Conservation (phyloP, 2,329 filamentous ascomycete genomes). For the Cladosporium cucumerinum region DNA sequence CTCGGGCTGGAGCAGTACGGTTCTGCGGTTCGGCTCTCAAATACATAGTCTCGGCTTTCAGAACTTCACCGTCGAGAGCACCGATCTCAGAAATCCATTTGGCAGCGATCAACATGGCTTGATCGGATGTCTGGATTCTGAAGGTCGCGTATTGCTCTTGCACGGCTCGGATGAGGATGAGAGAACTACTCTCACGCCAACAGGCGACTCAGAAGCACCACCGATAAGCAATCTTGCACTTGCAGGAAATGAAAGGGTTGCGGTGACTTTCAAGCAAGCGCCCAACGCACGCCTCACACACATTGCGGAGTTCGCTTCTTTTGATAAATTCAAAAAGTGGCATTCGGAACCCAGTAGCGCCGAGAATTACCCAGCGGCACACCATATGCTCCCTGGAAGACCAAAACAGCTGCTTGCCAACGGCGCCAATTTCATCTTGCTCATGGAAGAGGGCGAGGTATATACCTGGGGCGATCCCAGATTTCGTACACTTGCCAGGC, state of each 20-base stretch:
- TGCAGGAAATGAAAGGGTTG: conserved; percentile 30
- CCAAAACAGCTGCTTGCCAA: conserved; percentile 35
- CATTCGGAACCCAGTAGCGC: conserved; percentile 26
- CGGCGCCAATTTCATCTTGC: conserved; percentile 38
- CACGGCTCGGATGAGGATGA: neutral
- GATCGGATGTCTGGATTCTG: conserved; percentile 25
- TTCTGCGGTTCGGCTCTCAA: conserved; percentile 18
- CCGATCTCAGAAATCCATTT: conserved; percentile 18
- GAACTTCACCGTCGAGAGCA: conserved; percentile 15
- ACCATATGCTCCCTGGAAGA: conserved; percentile 30
- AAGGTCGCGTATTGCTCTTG: conserved; percentile 26
- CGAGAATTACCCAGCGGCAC: conserved; percentile 23
- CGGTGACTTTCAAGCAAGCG: conserved; percentile 29
- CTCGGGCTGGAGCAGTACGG: conserved; percentile 34
- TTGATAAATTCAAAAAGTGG: conserved; percentile 29
- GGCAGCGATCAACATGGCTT: conserved; percentile 34
- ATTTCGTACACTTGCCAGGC: conserved; percentile 57
- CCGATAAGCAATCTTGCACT: conserved; percentile 26
- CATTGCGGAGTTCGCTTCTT: conserved; percentile 28
- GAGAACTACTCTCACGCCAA: neutral
- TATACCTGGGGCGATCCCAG: conserved; percentile 56
- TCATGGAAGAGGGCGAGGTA: conserved; percentile 38
- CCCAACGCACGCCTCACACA: conserved; percentile 27
- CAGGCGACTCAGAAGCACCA: conserved; percentile 16
- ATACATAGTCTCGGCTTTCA: conserved; percentile 21